Evolutionary conservation across 108 stramenopile genomes (phyloP).

Genomic region (Cyclotella sp.): DNA sequence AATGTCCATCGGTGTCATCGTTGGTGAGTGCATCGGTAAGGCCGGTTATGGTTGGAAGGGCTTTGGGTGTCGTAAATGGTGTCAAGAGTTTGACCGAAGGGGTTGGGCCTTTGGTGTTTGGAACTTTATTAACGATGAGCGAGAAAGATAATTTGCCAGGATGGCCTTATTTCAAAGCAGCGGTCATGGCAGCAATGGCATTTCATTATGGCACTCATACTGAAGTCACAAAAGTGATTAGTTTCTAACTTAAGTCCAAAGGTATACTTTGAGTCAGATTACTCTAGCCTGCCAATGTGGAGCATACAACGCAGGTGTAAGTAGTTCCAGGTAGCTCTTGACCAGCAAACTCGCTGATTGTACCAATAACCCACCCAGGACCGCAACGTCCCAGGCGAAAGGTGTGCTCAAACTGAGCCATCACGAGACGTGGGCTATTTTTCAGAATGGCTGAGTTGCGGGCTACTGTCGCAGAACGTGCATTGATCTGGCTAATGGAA

Average conservation of each 20-base stretch:
- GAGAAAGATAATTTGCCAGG: conserved; percentile 77
- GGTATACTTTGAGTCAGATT: too few relatives aligned
- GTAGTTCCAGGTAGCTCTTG: conserved; percentile 39
- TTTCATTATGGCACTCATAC: conserved; percentile 9
- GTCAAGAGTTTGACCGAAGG: conserved; percentile 96
- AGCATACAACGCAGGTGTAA: conserved; percentile 49
- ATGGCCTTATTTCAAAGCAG: conserved; percentile 43
- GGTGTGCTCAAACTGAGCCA: conserved; percentile 46
- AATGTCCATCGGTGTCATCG: conserved; percentile 89
- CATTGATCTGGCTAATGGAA: conserved; percentile 55
- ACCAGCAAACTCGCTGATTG: conserved; percentile 46
- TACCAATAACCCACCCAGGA: conserved; percentile 58
- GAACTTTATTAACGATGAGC: conserved; percentile 76
- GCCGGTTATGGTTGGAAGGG: conserved; percentile 88
- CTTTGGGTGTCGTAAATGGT: conserved; percentile 94
- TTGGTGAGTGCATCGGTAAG: conserved; percentile 87
- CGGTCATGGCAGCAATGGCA: conserved; percentile 9
- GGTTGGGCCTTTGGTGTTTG: conserved; percentile 82
- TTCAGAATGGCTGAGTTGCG: conserved; percentile 30
- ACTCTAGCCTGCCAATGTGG: too few relatives aligned
- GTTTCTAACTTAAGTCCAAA: too few relatives aligned
- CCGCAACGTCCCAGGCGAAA: conserved; percentile 78
- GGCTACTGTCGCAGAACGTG: conserved; percentile 56
- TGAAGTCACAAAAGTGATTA: too few relatives aligned
- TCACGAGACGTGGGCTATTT: conserved; percentile 12